Conservation (phyloP, 2,329 filamentous ascomycete genomes). For the Pseudocercospora pini-densiflorae region DNA sequence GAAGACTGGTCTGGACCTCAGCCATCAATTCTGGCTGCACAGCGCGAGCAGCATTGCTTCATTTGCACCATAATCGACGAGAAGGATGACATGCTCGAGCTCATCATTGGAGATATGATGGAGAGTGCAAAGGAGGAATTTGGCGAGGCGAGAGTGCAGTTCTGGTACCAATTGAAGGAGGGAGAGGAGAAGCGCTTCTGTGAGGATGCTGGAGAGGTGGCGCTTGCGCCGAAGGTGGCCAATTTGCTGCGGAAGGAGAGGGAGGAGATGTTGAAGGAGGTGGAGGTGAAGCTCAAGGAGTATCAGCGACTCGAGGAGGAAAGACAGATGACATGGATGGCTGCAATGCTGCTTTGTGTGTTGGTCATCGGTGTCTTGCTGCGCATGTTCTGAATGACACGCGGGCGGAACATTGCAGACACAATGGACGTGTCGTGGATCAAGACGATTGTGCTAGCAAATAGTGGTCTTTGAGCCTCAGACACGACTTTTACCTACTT, state of each 20-base stretch:
- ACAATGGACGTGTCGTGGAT: not conserved
- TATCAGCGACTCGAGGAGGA: not conserved
- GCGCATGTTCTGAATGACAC: not conserved
- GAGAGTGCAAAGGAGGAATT: not conserved
- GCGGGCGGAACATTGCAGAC: not conserved
- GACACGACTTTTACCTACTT: not conserved
- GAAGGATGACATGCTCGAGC: not conserved
- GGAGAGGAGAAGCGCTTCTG: not conserved
- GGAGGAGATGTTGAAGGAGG: not conserved
- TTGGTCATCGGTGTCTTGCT: not conserved
- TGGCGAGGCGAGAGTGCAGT: not conserved
- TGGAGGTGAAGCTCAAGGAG: not conserved
- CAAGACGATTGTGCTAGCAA: not conserved
- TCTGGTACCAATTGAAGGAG: not conserved
- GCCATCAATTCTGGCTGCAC: not conserved
- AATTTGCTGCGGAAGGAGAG: not conserved
- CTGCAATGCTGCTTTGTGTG: not conserved
- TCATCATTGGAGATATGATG: not conserved
- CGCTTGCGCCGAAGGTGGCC: not conserved
- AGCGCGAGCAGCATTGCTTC: not conserved
- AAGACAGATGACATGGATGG: not conserved
- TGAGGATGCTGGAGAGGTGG: not conserved
- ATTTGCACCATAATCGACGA: not conserved
- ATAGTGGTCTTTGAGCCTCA: not conserved
- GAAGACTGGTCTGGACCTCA: not conserved